Evolutionary conservation across 2,329 filamentous ascomycete species (phyloP).

Genomic region (Fusarium anguioides): DNA sequence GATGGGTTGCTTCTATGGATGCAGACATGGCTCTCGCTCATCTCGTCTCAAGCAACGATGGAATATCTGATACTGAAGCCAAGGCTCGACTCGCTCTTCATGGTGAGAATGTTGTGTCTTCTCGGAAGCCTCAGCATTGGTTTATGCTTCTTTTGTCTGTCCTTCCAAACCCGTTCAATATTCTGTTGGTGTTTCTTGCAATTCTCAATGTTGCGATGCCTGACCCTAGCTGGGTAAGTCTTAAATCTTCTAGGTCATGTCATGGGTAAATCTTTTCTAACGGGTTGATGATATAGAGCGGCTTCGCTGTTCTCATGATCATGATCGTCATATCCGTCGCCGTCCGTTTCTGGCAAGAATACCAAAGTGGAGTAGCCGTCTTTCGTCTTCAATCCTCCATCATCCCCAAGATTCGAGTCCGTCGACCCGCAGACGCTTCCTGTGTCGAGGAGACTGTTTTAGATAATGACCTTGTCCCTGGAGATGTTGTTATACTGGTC

Average conservation of each 20-base stretch:
- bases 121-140: background rate
- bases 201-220: conserved; percentile 6
- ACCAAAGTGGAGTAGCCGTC: background rate
- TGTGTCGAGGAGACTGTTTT: background rate
- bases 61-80: background rate
- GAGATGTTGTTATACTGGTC: background rate
- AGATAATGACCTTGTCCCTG: background rate
- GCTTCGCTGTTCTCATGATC: background rate
- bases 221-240: background rate
- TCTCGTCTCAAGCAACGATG: background rate
- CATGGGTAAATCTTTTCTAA: background rate
- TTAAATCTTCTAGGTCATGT: background rate
- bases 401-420: background rate
- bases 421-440: background rate
- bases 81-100: background rate
- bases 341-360: conserved; percentile 6
- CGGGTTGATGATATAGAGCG: background rate
- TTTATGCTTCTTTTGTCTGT: conserved; percentile 1
- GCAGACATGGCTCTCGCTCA: background rate
- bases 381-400: conserved; percentile 5
- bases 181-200: background rate
- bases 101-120: conserved; percentile 1
- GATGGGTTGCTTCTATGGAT: background rate
- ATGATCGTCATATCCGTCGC: background rate
- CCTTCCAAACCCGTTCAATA: conserved; percentile 2